phyloP scores from a whole-genome alignment of 805 yeast genomes.

The Candida patagonica region DNA sequence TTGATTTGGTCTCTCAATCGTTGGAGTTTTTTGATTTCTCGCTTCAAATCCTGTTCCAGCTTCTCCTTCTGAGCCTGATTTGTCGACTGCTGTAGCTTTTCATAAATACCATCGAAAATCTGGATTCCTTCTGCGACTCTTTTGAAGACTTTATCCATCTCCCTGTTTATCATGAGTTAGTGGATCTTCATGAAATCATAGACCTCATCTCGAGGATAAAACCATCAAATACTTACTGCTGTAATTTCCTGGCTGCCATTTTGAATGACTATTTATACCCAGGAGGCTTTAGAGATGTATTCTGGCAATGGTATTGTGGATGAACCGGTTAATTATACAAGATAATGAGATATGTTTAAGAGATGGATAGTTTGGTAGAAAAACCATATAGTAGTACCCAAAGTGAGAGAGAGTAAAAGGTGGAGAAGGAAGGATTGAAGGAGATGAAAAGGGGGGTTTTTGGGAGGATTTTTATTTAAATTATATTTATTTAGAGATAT shows the following conservation, averaged over 20 bases:
- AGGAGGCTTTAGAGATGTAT: too few relatives aligned
- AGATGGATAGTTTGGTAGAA: too few relatives aligned
- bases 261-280: conserved; percentile 2
- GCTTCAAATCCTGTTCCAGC: conserved; percentile 77
- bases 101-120: conserved; percentile 77
- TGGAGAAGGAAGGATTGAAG: too few relatives aligned
- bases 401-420: too few relatives aligned
- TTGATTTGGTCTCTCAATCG: conserved; percentile 91
- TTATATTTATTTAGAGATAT: too few relatives aligned
- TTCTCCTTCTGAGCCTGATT: conserved; percentile 87
- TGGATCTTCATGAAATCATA: background rate
- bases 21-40: conserved; percentile 91
- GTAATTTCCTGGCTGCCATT: conserved; percentile 43
- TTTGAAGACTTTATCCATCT: conserved; percentile 86
- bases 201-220: background rate
- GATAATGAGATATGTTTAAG: too few relatives aligned
- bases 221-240: conserved; percentile 33
- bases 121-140: conserved; percentile 88
- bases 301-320: too few relatives aligned
- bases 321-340: too few relatives aligned
- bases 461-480: too few relatives aligned
- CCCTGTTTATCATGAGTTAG: conserved; percentile 27
- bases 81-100: conserved; percentile 72
- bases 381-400: too few relatives aligned
- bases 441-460: too few relatives aligned